These are phyloP conservation scores for Eutreptiella sp. DNA, from an alignment of 208 protist species.

Conservation along the genomic window DNA sequence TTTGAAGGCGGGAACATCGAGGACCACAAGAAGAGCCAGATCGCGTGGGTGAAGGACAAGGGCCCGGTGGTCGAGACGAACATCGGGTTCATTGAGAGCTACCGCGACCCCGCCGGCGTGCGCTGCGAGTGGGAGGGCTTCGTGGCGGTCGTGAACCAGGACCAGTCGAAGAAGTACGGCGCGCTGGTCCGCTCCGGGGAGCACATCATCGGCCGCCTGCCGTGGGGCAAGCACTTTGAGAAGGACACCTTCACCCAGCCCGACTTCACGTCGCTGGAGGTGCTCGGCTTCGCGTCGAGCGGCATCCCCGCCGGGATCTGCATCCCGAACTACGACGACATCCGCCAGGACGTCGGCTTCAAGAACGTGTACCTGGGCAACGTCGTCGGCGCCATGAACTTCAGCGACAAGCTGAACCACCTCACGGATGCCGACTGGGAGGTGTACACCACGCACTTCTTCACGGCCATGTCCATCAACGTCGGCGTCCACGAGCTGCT, in stretches of 20 bases:
- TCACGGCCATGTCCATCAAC: constrained; percentile 72
- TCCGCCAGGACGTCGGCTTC: constrained; percentile 75
- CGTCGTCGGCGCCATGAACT: constrained; percentile 57
- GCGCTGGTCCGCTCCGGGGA: constrained; percentile 53
- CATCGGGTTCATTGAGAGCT: constrained; percentile 87
- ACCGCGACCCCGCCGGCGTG: constrained; percentile 78
- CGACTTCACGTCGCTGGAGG: constrained; percentile 83
- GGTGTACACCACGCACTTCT: constrained; percentile 53
- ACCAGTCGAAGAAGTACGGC: constrained; percentile 61
- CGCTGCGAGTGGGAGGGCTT: constrained; percentile 84
- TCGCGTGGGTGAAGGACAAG: constrained; percentile 79
- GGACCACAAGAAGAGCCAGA: constrained; percentile 73
- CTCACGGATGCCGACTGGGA: constrained; percentile 65
- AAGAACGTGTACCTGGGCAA: constrained; percentile 87
- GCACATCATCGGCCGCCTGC: constrained; percentile 62
- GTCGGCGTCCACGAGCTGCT: constrained; percentile 85
- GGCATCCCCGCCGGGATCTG: constrained; percentile 80
- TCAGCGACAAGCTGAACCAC: constrained; percentile 60
- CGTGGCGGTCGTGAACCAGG: constrained; percentile 79
- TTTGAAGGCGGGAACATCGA: constrained; percentile 69
- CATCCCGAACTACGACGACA: constrained; percentile 84
- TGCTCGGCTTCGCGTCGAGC: constrained; percentile 70
- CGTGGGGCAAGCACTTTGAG: constrained; percentile 74
- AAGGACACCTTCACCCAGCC: constrained; percentile 72
- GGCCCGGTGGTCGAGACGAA: constrained; percentile 80